A percentile compares a stretch with the other conserved stretches of the same genome.
These are phyloP conservation scores for Sporothrix pallida DNA, from an alignment of 2,329 filamentous ascomycete genomes.

Conservation along the genomic window DNA sequence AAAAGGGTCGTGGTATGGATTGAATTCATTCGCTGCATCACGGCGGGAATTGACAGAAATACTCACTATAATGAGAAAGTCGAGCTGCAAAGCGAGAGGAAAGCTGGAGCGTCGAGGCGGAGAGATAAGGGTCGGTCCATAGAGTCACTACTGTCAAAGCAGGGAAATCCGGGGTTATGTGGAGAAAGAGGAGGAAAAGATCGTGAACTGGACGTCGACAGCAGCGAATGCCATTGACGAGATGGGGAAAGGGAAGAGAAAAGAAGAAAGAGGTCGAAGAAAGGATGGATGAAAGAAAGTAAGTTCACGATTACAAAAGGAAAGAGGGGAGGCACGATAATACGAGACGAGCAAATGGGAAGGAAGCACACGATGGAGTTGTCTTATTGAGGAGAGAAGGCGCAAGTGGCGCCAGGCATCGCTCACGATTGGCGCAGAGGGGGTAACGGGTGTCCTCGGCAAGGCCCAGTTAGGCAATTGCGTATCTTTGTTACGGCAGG, in stretches of 20 bases:
- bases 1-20: neutral
- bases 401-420: conserved; percentile 30
- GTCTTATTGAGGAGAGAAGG: conserved; percentile 19
- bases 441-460: conserved; percentile 29
- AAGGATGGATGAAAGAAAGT: neutral
- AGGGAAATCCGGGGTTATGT: neutral
- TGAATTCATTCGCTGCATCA: too few relatives aligned
- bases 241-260: neutral
- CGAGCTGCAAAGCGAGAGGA: neutral
- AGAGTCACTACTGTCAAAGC: conserved; percentile 30
- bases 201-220: neutral
- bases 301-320: neutral
- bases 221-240: neutral
- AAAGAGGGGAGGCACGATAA: neutral
- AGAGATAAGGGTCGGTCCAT: conserved; percentile 21
- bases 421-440: conserved; percentile 26
- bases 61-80: conserved; percentile 21
- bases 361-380: conserved; percentile 18
- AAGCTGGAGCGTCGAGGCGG: neutral
- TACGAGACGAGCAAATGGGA: neutral
- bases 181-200: neutral
- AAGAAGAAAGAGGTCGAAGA: neutral
- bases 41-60: too few relatives aligned
- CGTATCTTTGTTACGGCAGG: conserved; percentile 9
- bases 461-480: conserved; percentile 28